Evolutionary conservation across 2,329 filamentous ascomycete genomes (phyloP).

Genomic region (Colletotrichum australisinense): DNA sequence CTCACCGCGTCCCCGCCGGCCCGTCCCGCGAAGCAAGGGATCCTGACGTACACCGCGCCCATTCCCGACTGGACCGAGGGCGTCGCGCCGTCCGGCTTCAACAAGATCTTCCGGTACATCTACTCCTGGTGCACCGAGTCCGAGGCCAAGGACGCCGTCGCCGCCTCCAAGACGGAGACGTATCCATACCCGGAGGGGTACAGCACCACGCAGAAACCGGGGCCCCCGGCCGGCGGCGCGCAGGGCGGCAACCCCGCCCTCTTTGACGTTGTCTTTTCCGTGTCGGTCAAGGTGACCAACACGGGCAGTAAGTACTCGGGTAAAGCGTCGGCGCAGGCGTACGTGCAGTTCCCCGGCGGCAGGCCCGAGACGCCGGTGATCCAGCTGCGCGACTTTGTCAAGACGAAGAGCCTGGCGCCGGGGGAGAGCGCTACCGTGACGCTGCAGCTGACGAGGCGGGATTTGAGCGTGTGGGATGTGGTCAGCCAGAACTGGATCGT

Average conservation of each 20-base stretch:
- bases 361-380: conserved; percentile 72
- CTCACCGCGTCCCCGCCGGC: conserved; percentile 53
- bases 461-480: conserved; percentile 80
- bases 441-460: conserved; percentile 72
- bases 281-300: conserved; percentile 63
- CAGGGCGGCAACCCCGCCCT: conserved; percentile 76
- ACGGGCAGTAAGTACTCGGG: conserved; percentile 55
- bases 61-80: conserved; percentile 66
- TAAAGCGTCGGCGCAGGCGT: conserved; percentile 59
- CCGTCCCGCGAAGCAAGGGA: conserved; percentile 49
- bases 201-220: conserved; percentile 56
- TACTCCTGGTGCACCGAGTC: conserved; percentile 72
- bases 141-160: conserved; percentile 54
- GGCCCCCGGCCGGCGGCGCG: conserved; percentile 73
- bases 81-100: conserved; percentile 69
- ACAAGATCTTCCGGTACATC: conserved; percentile 72
- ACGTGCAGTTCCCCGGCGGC: conserved; percentile 55
- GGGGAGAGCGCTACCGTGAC: conserved; percentile 65
- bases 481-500: conserved; percentile 75
- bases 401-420: conserved; percentile 65
- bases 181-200: conserved; percentile 77
- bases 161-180: conserved; percentile 44
- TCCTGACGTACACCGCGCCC: conserved; percentile 58
- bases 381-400: conserved; percentile 80
- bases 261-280: conserved; percentile 61